Conservation (phyloP, 768 basidiomycete species). For the Pleurotus eryngii region DNA sequence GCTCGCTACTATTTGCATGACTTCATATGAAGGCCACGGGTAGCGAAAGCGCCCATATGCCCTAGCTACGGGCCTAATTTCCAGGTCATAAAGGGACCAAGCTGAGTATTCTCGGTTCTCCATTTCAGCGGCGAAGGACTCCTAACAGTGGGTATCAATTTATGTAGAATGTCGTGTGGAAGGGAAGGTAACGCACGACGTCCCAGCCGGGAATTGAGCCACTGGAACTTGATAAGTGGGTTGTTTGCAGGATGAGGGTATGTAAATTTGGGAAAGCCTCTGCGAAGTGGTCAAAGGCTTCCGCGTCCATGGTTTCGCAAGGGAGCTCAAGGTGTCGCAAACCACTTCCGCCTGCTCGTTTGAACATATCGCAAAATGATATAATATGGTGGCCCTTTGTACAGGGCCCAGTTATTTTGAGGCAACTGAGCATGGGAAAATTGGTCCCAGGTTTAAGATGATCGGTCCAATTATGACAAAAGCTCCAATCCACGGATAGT, state of each 20-base stretch:
- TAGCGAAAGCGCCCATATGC: not conserved
- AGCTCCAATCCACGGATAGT: too few species aligned
- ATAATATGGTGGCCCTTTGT: too few species aligned
- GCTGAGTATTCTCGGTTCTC: not conserved
- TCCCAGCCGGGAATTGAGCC: not conserved
- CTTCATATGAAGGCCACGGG: not conserved
- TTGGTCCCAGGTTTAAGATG: too few species aligned
- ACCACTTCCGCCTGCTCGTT: too few species aligned
- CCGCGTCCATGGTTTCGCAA: not conserved
- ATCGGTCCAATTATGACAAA: too few species aligned
- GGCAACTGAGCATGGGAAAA: too few species aligned
- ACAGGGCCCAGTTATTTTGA: too few species aligned
- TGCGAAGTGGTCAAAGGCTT: not conserved
- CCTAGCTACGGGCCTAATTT: not conserved
- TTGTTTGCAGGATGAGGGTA: not conserved
- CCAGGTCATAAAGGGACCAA: not conserved
- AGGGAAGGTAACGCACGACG: not conserved
- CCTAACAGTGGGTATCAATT: not conserved
- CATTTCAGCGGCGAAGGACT: not conserved
- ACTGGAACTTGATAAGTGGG: not conserved
- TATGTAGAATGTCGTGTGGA: not conserved
- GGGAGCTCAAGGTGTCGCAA: not conserved
- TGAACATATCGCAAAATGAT: too few species aligned
- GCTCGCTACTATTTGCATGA: not conserved
- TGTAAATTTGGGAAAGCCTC: not conserved